Evolutionary conservation across 768 basidiomycete genomes (phyloP).

Genomic region (Coprinopsis strossmayeri): DNA sequence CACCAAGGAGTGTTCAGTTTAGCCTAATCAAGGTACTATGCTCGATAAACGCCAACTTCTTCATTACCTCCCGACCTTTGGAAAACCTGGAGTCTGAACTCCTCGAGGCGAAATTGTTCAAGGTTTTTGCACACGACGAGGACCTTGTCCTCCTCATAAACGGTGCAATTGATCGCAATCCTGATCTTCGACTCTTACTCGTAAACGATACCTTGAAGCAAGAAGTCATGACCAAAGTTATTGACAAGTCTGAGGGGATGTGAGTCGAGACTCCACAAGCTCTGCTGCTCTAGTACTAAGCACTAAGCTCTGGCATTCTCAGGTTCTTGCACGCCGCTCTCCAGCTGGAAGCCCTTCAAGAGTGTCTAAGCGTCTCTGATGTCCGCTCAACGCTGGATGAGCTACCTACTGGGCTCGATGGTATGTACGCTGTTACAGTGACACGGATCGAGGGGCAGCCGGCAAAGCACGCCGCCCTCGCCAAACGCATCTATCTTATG

Average conservation of each 20-base stretch:
- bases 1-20: not conserved
- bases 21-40: not conserved
- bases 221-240: not conserved
- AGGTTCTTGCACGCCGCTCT: not conserved
- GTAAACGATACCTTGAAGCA: not conserved
- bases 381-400: not conserved
- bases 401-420: not conserved
- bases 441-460: not conserved
- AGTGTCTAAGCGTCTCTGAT: not conserved
- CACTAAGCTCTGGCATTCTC: too few relatives aligned
- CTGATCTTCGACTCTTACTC: not conserved
- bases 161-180: not conserved
- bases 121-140: not conserved
- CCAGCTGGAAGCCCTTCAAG: not conserved
- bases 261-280: too few relatives aligned
- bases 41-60: not conserved
- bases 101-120: not conserved
- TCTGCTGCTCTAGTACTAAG: too few relatives aligned
- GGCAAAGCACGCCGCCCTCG: not conserved
- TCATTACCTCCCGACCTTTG: constrained; percentile 4
- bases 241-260: not conserved
- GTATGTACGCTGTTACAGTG: not conserved
- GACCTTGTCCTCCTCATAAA: not conserved
- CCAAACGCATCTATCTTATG: not conserved
- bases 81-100: not conserved